These are phyloP conservation scores for Nemania sp. DNA, from an alignment of 2,329 filamentous ascomycete species.

Conservation along the genomic window DNA sequence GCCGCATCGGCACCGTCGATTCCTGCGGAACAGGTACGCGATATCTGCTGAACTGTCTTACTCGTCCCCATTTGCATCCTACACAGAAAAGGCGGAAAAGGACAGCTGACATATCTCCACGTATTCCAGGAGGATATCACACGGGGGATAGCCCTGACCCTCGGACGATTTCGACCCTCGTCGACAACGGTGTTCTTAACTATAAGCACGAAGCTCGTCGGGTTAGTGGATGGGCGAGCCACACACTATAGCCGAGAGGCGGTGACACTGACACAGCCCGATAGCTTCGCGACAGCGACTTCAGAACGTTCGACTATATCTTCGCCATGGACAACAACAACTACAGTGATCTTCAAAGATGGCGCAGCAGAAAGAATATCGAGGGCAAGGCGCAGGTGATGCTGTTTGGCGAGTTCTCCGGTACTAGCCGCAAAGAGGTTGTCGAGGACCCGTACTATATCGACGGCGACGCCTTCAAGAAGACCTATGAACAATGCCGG, in stretches of 20 bases:
- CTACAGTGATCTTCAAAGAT: conserved; percentile 72
- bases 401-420: conserved; percentile 83
- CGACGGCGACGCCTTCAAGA: conserved; percentile 77
- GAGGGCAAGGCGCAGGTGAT: conserved; percentile 67
- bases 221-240: conserved; percentile 48
- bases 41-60: not conserved
- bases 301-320: conserved; percentile 86
- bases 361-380: conserved; percentile 58
- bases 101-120: conserved; percentile 2
- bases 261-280: not conserved
- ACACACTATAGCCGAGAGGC: not conserved
- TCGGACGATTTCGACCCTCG: conserved; percentile 80
- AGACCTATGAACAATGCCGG: conserved; percentile 81
- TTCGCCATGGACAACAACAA: conserved; percentile 93
- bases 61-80: not conserved
- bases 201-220: conserved; percentile 80
- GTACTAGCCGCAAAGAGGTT: conserved; percentile 67
- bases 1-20: conserved; percentile 70
- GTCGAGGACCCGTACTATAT: conserved; percentile 93
- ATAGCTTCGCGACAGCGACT: conserved; percentile 67
- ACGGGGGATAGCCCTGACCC: conserved; percentile 74
- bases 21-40: conserved; percentile 77
- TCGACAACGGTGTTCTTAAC: conserved; percentile 71
- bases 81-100: not conserved
- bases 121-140: conserved; percentile 73